A percentile compares a stretch with the other conserved stretches of the same genome.
Conservation (phyloP, 495 filamentous ascomycete genomes). For the Aspergillus carlsbadensis region DNA sequence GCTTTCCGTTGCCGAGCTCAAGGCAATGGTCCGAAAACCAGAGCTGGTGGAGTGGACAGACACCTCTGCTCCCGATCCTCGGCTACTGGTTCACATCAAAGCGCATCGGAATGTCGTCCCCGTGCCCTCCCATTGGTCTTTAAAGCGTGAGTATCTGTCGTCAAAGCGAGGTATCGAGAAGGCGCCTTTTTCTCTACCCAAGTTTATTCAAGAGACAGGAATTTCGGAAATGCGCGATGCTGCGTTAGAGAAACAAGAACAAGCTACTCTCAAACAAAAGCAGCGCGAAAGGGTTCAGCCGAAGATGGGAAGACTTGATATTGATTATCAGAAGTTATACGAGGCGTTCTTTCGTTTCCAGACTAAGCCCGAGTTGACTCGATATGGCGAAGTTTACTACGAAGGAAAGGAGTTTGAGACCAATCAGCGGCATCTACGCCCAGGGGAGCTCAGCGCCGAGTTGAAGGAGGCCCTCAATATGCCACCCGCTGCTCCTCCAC, state of each 20-base stretch:
- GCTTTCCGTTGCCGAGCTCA: constrained; percentile 90
- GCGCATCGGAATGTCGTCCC: constrained; percentile 93
- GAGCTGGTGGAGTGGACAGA: constrained; percentile 98
- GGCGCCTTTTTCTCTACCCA: constrained; percentile 84
- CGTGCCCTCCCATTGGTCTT: constrained; percentile 87
- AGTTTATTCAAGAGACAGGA: constrained; percentile 96
- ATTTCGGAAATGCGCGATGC: constrained; percentile 98
- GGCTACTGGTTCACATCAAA: constrained; percentile 89
- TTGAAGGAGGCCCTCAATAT: constrained; percentile 93
- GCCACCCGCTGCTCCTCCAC: constrained; percentile 88
- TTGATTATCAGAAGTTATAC: constrained; percentile 96
- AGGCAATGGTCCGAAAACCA: constrained; percentile 85
- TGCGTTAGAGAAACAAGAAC: constrained; percentile 90
- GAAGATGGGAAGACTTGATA: constrained; percentile 96
- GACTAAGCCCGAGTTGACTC: constrained; percentile 89
- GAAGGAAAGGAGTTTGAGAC: constrained; percentile 99
- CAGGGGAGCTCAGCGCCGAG: constrained; percentile 87
- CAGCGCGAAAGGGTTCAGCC: constrained; percentile 91
- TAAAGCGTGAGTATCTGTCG: constrained; percentile 95
- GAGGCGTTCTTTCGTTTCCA: constrained; percentile 98
- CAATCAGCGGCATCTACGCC: constrained; percentile 82
- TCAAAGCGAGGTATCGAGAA: constrained; percentile 97
- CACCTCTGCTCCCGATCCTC: constrained; percentile 86
- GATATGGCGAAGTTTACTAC: constrained; percentile 97
- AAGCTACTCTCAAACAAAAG: constrained; percentile 88